Percentiles rank a stretch among this genome's conserved stretches.
phyloP scores from a whole-genome alignment of 495 filamentous ascomycete genomes.

The Neohortaea acidophila region DNA sequence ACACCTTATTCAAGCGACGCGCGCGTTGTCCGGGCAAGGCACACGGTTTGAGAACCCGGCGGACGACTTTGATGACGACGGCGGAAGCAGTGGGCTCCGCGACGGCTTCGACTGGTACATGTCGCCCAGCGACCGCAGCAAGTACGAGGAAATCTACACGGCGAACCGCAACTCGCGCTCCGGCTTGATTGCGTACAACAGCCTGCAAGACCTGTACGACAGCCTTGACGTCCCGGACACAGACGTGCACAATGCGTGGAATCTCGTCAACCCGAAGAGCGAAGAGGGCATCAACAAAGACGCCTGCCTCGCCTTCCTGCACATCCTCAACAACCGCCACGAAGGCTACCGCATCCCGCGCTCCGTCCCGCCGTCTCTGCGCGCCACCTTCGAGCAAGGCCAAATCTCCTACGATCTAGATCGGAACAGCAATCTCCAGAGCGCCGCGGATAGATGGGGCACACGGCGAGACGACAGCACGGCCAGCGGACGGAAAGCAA shows the following conservation, averaged over 20 bases:
- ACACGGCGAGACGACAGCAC: slow-evolving; percentile 56
- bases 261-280: slow-evolving; percentile 82
- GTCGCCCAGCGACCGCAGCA: slow-evolving; percentile 71
- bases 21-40: slow-evolving; percentile 60
- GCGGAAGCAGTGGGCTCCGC: slow-evolving; percentile 64
- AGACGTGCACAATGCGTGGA: slow-evolving; percentile 88
- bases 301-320: slow-evolving; percentile 81
- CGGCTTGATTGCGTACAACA: slow-evolving; percentile 68
- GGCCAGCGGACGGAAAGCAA: slow-evolving; percentile 70
- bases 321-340: slow-evolving; percentile 87
- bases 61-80: slow-evolving; percentile 43
- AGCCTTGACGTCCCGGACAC: slow-evolving; percentile 91
- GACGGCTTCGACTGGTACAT: slow-evolving; percentile 99
- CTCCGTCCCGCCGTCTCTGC: slow-evolving; percentile 75
- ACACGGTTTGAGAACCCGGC: slow-evolving; percentile 64
- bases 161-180: slow-evolving; percentile 63
- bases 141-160: slow-evolving; percentile 92
- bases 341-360: slow-evolving; percentile 90
- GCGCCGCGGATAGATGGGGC: slow-evolving; percentile 46
- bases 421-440: slow-evolving; percentile 32
- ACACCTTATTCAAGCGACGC: slow-evolving; percentile 80
- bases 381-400: slow-evolving; percentile 82
- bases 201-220: slow-evolving; percentile 71
- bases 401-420: slow-evolving; percentile 91
- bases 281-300: slow-evolving; percentile 76